Base-by-base conservation (phyloP, 129 eudicot genomes). In the Pseudognaphalium luteoalbum region DNA sequence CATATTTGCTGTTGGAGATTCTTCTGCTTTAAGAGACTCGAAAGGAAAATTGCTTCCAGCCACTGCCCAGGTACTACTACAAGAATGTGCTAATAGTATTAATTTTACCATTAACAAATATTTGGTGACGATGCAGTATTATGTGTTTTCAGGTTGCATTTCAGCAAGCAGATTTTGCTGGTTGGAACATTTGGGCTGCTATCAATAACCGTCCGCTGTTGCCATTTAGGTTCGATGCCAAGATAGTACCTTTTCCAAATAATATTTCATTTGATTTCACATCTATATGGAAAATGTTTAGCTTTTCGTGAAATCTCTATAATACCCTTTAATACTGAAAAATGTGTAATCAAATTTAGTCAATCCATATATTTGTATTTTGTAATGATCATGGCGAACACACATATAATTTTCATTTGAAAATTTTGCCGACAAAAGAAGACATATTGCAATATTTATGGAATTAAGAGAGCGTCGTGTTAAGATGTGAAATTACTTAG, bases 101-200 rank as follows among this genome's bases (percentile, higher is more conserved):
- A 29, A 4, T 37, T 66, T 71, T 71, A n/a, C 62, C 72, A 52
- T 22, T 32, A 28, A 33, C 65, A 56, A 34, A 68, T 22, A 1
- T 30, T 34, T 69, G 59, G 59, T 57, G 28, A 42, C 39, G 68
- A 47, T 33, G 30, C 39, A 57, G 30, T 17, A n/a, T 59, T 21
- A 37, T 68, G 32, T 12, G 4, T 74, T 76, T 66, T 39, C 88
- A 95, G 99, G 99, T 95, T 68, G 99, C 99, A 54, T 91, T 95
- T 70, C 99, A 95, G 80, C 90, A 95, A 78, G 97, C 99, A 35
- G 99, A 95, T 86, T 95, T 91, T 85, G 87, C 96, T 44, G 99
- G 99, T 74, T 95, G 99, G 99, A 95, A 95, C 83, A 68, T 95
- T 3, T 95, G 99, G 99, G 99, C 99, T 66, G 97, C 97, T 75